phyloP scores from a whole-genome alignment of 2,329 filamentous ascomycete genomes.

The Scedosporium aurantiacum region DNA sequence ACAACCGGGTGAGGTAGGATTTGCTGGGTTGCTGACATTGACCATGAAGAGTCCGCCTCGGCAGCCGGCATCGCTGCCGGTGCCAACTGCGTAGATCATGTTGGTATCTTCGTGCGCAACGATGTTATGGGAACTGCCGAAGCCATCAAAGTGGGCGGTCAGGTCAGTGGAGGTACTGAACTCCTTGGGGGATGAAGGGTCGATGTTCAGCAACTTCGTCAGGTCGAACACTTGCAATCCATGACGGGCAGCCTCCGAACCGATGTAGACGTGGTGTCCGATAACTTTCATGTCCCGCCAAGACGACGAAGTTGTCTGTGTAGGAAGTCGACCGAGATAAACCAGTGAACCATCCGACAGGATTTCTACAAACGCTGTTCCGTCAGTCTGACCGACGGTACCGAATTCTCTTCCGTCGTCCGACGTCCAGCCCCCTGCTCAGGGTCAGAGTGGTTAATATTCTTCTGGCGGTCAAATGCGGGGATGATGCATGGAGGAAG shows the following conservation, averaged over 20 bases:
- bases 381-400: conserved; percentile 36
- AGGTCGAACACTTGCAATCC: conserved; percentile 55
- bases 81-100: conserved; percentile 31
- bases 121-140: conserved; percentile 39
- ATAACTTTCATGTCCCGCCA: conserved; percentile 32
- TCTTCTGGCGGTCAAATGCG: background rate
- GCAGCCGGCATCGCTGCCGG: conserved; percentile 20
- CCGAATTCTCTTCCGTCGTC: conserved; percentile 33
- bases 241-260: conserved; percentile 33
- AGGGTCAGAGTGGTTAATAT: no score
- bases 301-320: conserved; percentile 21
- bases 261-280: conserved; percentile 24
- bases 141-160: conserved; percentile 23
- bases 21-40: conserved; percentile 38
- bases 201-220: conserved; percentile 36
- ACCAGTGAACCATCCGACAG: conserved; percentile 29
- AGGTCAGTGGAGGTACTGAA: conserved; percentile 24
- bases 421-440: conserved; percentile 7
- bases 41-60: conserved; percentile 41
- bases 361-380: conserved; percentile 39
- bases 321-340: conserved; percentile 34
- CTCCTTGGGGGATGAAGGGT: conserved; percentile 22
- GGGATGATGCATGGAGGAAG: background rate
- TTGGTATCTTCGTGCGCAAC: conserved; percentile 35
- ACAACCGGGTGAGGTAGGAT: conserved; percentile 38